phyloP scores from a whole-genome alignment of 768 basidiomycete genomes.

The Hygrocybe punicea region DNA sequence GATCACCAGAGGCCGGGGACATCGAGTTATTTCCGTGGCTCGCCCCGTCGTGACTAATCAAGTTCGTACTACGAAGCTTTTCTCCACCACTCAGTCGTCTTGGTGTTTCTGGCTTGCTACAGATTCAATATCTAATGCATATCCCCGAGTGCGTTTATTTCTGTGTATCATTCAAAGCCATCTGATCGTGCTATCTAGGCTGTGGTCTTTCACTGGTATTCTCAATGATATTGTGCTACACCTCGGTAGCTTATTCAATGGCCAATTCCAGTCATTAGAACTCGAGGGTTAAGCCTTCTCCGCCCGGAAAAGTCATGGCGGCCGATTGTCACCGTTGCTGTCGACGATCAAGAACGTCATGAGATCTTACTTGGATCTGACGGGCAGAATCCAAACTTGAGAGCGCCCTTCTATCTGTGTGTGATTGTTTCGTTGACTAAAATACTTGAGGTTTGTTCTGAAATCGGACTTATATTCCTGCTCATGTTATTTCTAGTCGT shows the following conservation, averaged over 20 bases:
- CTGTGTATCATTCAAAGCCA: too few species aligned
- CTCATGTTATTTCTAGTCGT: slow-evolving; percentile 30
- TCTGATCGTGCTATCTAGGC: background rate
- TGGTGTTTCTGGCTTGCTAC: too few species aligned
- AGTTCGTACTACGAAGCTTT: too few species aligned
- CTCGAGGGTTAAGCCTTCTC: slow-evolving; percentile 46
- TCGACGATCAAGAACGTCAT: slow-evolving; percentile 49
- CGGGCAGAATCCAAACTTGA: slow-evolving; percentile 68
- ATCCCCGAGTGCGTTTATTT: too few species aligned
- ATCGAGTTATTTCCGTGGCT: too few species aligned
- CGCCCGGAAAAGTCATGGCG: slow-evolving; percentile 65
- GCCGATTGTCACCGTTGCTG: slow-evolving; percentile 57
- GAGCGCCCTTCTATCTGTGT: slow-evolving; percentile 51
- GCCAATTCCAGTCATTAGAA: slow-evolving; percentile 34
- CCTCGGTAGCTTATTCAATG: background rate
- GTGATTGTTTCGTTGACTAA: slow-evolving; percentile 23
- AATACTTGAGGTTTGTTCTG: background rate
- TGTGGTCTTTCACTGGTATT: background rate
- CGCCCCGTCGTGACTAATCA: too few species aligned
- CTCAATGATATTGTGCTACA: background rate
- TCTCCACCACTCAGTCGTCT: too few species aligned
- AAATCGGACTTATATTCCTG: background rate
- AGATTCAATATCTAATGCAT: too few species aligned
- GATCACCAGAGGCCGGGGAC: too few species aligned
- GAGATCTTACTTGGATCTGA: slow-evolving; percentile 63